Evolutionary conservation across 108 stramenopile species (phyloP).

Genomic region (Pelagomonas calceolata): DNA sequence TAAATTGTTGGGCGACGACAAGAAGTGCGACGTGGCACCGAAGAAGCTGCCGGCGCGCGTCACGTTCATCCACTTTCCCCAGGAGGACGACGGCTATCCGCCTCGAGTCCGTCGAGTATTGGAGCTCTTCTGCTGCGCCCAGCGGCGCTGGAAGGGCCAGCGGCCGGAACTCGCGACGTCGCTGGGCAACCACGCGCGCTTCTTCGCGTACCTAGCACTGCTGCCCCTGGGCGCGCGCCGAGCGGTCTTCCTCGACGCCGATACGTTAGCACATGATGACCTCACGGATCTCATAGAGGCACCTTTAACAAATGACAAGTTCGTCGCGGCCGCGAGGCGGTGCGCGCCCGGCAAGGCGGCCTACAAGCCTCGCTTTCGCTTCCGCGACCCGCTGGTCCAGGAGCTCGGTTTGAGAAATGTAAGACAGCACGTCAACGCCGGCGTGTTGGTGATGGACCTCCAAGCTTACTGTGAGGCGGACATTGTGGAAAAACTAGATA

Average conservation of each 20-base stretch:
- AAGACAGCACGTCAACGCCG: background rate
- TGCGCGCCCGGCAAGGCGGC: background rate
- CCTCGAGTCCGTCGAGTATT: background rate
- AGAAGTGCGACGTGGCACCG: no score
- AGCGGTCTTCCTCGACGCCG: background rate
- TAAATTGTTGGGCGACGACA: no score
- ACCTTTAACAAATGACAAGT: background rate
- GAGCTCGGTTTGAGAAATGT: background rate
- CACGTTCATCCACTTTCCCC: background rate
- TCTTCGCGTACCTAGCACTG: background rate
- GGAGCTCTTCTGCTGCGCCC: background rate
- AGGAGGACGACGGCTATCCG: background rate
- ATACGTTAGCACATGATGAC: background rate
- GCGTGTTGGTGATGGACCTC: background rate
- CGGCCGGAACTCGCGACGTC: background rate
- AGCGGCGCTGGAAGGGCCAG: background rate
- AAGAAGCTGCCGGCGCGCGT: background rate
- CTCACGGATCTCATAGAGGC: background rate
- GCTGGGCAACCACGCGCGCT: background rate
- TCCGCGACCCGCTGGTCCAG: background rate
- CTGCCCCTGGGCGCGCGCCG: background rate
- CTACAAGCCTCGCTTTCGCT: background rate
- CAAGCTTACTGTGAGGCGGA: no score
- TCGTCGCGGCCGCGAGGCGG: background rate
- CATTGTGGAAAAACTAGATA: no score